Evolutionary conservation across 1,284 basidiomycete genomes (phyloP).

Genomic region (Cerioporus squamosus): DNA sequence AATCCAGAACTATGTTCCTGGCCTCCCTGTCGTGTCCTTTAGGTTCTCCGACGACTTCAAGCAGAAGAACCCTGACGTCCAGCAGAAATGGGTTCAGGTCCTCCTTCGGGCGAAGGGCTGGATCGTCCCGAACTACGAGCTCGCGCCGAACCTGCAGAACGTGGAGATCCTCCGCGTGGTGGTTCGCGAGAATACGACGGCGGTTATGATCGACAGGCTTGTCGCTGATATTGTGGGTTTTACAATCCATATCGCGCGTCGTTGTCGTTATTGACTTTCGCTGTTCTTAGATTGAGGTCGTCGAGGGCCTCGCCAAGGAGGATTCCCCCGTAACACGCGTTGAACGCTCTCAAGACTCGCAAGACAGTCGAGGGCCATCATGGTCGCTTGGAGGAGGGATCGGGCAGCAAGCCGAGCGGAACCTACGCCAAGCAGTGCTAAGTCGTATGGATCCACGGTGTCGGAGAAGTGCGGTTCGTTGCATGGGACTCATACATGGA

Average conservation of each 20-base stretch:
- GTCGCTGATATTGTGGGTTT: constrained; percentile 62
- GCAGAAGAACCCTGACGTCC: constrained; percentile 68
- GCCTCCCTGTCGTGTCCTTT: constrained; percentile 93
- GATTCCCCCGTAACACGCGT: constrained; percentile 54
- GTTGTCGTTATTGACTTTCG: neutral
- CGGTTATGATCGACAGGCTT: constrained; percentile 66
- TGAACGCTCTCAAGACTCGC: constrained; percentile 45
- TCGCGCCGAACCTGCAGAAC: constrained; percentile 71
- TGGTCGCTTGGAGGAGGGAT: constrained; percentile 47
- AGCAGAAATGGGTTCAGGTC: constrained; percentile 92
- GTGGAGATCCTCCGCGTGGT: constrained; percentile 88
- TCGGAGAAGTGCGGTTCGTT: too few species aligned
- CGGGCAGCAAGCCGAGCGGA: constrained; percentile 52
- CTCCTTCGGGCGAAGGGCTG: constrained; percentile 79
- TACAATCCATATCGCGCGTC: neutral
- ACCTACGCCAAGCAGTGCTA: constrained; percentile 73
- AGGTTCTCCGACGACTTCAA: constrained; percentile 84
- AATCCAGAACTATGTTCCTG: constrained; percentile 69
- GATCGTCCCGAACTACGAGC: constrained; percentile 89
- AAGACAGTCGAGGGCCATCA: constrained; percentile 41
- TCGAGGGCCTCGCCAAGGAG: constrained; percentile 51
- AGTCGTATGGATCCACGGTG: constrained; percentile 4
- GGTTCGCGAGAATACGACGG: constrained; percentile 76
- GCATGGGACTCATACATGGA: neutral
- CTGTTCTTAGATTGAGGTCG: constrained; percentile 56